Percentiles rank a stretch among this genome's conserved stretches.
Evolutionary conservation across 2,329 filamentous ascomycete species (phyloP).

Genomic region (Fusarium proliferatum): DNA sequence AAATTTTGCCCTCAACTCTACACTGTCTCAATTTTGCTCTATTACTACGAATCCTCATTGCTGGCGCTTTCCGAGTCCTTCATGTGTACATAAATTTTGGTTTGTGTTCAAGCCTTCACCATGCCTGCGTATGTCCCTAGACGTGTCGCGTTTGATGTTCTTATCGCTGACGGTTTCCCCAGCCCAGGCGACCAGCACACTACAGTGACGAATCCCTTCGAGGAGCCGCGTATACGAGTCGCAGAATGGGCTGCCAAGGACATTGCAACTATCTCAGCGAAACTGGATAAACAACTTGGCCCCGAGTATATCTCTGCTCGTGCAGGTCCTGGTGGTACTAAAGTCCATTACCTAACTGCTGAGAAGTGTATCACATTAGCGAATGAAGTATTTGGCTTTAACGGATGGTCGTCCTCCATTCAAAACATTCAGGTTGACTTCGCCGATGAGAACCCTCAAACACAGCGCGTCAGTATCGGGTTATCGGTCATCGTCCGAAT

Average conservation of each 20-base stretch:
- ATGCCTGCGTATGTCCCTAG: conserved; percentile 58
- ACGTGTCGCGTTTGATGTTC: conserved; percentile 15
- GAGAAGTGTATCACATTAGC: conserved; percentile 96
- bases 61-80: conserved; percentile 9
- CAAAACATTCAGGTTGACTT: conserved; percentile 96
- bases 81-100: conserved; percentile 41
- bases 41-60: background rate
- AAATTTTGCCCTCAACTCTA: conserved; percentile 8
- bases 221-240: conserved; percentile 74
- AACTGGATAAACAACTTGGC: conserved; percentile 91
- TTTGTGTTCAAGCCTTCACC: conserved; percentile 31
- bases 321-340: conserved; percentile 82
- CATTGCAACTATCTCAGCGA: conserved; percentile 86
- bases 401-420: conserved; percentile 97
- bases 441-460: conserved; percentile 85
- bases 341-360: conserved; percentile 93
- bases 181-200: conserved; percentile 76
- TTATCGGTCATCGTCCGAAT: conserved; percentile 91
- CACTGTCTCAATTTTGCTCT: background rate
- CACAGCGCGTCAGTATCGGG: conserved; percentile 83
- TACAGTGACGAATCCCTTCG: conserved; percentile 79
- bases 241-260: conserved; percentile 89
- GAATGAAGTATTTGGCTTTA: conserved; percentile 96
- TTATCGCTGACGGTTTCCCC: conserved; percentile 35
- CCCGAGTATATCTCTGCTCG: conserved; percentile 95